Evolutionary conservation across 768 basidiomycete genomes (phyloP).

Genomic region (Epithele typhae): DNA sequence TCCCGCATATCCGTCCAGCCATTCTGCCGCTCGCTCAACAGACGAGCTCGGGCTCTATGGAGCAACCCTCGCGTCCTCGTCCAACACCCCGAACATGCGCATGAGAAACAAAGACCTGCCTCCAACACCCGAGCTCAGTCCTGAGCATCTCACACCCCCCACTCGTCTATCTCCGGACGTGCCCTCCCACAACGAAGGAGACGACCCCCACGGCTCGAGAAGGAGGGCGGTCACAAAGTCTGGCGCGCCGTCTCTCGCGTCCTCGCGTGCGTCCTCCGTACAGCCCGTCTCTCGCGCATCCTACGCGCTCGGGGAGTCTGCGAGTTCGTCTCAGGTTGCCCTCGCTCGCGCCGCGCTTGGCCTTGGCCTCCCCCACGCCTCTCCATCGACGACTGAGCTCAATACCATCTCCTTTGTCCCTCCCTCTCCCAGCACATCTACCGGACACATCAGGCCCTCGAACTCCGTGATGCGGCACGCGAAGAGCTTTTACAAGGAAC

Average conservation of each 20-base stretch:
- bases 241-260: constrained; percentile 2
- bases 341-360: constrained; percentile 56
- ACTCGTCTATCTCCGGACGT: constrained; percentile 6
- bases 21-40: constrained; percentile 19
- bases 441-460: constrained; percentile 16
- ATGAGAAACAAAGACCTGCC: constrained; percentile 29
- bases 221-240: constrained; percentile 2
- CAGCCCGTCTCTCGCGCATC: constrained; percentile 12
- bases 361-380: constrained; percentile 51
- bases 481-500: constrained; percentile 49
- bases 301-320: constrained; percentile 13
- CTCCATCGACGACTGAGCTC: constrained; percentile 41
- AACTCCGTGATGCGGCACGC: constrained; percentile 36
- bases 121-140: constrained; percentile 24
- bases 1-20: constrained; percentile 28
- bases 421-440: constrained; percentile 5
- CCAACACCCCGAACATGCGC: constrained; percentile 4
- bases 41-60: constrained; percentile 22
- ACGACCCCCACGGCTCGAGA: constrained; percentile 1
- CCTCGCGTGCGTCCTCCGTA: constrained; percentile 13
- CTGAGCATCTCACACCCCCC: constrained; percentile 5
- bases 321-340: constrained; percentile 33
- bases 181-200: neutral
- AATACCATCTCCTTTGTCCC: constrained; percentile 45
- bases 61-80: neutral